Base-by-base conservation (phyloP, 306 rosid species). In the Vicia sativa region DNA sequence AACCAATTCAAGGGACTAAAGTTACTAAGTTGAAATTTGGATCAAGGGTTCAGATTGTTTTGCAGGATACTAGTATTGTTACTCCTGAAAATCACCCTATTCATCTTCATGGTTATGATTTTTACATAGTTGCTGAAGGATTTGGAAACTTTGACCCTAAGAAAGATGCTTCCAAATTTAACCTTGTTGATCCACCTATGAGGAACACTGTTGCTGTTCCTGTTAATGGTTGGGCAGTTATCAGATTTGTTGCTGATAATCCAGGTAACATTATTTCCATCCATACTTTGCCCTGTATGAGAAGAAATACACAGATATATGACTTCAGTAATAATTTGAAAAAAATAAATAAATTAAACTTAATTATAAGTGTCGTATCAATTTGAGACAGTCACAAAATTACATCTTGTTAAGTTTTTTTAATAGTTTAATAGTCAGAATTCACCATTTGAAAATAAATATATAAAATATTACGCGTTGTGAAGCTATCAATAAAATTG, bases 31-130 rank as follows among this genome's bases (percentile, higher is more conserved):
- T 93, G 76, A 84, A 79, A 46, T 93, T 29, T 35, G 97, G 97
- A 4, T 82, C 97, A 2, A 86, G 82, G 37, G 96, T 93, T 4
- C 92, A 93, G 72, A 65, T 93, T 28, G 99, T 93, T 44, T 65
- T 93, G 71, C 96, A 92, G 69, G 98, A 80, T 54, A 92, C 98
- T 0, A 87, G 79, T 57, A 87, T 93, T 16, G 80, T 90, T 10
- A 88, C 96, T 2, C 85, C 91, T 0, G 97, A 90, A 80, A 83
- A 90, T 66, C 97, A 93, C 61, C 97, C 96, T 0, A 78, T 93
- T 65, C 97, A 93, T 84, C 96, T 93, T 61, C 98, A 93, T 60
- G 98, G 97, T 3, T 90, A 93, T 50, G 98, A 93, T 78, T 93
- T 93, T 77, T 88, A 80, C 28, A 78, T 93, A 6, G 57, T 93